Percentiles rank a stretch among this genome's conserved stretches.
phyloP scores from a whole-genome alignment of 805 yeast species.

The Monosporozyma solicola region DNA sequence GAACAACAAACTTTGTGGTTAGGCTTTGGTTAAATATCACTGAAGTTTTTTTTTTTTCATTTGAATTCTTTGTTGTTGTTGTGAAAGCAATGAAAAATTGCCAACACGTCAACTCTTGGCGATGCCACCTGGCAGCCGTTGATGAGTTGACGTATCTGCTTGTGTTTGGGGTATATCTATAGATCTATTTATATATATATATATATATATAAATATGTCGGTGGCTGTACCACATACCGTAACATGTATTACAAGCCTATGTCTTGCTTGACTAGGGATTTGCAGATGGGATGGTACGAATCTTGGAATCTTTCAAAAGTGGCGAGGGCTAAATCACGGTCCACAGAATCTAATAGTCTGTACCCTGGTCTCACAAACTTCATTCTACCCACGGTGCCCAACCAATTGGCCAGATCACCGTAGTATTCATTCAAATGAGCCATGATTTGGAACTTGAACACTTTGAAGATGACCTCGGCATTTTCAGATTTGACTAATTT shows the following conservation, averaged over 20 bases:
- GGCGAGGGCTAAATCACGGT: constrained; percentile 51
- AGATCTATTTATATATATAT: neutral
- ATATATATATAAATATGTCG: neutral
- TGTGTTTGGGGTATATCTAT: neutral
- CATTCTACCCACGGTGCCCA: constrained; percentile 91
- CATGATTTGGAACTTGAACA: constrained; percentile 58
- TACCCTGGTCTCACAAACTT: constrained; percentile 87
- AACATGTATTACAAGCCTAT: constrained; percentile 34
- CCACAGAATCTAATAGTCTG: constrained; percentile 52
- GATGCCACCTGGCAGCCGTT: too few species aligned
- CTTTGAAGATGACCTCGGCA: constrained; percentile 75
- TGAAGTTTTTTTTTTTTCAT: neutral
- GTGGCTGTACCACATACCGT: too few species aligned
- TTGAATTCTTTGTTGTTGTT: too few species aligned
- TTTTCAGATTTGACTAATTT: constrained; percentile 48
- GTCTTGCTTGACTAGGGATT: constrained; percentile 76
- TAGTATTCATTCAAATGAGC: constrained; percentile 42
- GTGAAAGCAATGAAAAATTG: neutral
- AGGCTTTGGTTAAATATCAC: constrained; percentile 1
- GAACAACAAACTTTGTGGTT: too few species aligned
- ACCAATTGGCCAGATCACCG: constrained; percentile 62
- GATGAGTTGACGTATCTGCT: too few species aligned
- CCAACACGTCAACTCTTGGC: too few species aligned
- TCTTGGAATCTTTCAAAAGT: constrained; percentile 54
- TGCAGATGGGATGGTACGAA: constrained; percentile 79